Conservation (phyloP, 108 stramenopile species). For the Mayamaea pseudoterrestris region DNA sequence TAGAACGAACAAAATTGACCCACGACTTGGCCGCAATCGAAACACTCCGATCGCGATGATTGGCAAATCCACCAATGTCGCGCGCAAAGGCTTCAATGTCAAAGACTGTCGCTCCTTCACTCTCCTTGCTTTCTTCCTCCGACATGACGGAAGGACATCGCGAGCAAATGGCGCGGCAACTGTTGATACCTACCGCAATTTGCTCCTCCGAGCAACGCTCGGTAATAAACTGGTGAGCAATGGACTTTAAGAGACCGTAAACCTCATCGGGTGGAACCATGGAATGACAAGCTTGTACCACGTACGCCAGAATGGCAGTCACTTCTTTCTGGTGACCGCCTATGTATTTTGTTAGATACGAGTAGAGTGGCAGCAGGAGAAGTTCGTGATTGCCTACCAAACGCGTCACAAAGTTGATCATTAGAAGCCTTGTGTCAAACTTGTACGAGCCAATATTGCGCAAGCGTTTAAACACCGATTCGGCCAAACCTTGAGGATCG, state of each 20-base stretch:
- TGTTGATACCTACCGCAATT: slow-evolving; percentile 97
- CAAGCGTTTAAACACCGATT: slow-evolving; percentile 72
- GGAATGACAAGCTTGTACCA: slow-evolving; percentile 94
- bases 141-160: slow-evolving; percentile 81
- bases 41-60: slow-evolving; percentile 86
- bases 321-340: slow-evolving; percentile 89
- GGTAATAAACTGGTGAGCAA: slow-evolving; percentile 89
- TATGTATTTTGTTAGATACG: slow-evolving; percentile 92
- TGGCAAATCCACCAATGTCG: slow-evolving; percentile 88
- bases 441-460: slow-evolving; percentile 37
- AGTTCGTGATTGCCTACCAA: slow-evolving; percentile 91
- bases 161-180: slow-evolving; percentile 77
- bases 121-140: slow-evolving; percentile 44
- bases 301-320: slow-evolving; percentile 88
- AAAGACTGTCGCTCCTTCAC: slow-evolving; percentile 18
- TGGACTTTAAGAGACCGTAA: slow-evolving; percentile 71
- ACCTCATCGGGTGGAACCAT: slow-evolving; percentile 94
- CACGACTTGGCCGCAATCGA: slow-evolving; percentile 86
- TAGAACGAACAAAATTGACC: slow-evolving; percentile 90
- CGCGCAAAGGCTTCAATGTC: slow-evolving; percentile 91
- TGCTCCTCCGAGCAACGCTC: slow-evolving; percentile 86
- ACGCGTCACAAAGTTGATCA: slow-evolving; percentile 93
- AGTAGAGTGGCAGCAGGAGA: slow-evolving; percentile 82
- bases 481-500: slow-evolving; percentile 92
- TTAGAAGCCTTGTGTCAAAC: slow-evolving; percentile 86